Evolutionary conservation across 768 basidiomycete species (phyloP), one percentile per base, ranked within the genome.

Genomic region (Lactifluus hygrophoroides): DNA sequence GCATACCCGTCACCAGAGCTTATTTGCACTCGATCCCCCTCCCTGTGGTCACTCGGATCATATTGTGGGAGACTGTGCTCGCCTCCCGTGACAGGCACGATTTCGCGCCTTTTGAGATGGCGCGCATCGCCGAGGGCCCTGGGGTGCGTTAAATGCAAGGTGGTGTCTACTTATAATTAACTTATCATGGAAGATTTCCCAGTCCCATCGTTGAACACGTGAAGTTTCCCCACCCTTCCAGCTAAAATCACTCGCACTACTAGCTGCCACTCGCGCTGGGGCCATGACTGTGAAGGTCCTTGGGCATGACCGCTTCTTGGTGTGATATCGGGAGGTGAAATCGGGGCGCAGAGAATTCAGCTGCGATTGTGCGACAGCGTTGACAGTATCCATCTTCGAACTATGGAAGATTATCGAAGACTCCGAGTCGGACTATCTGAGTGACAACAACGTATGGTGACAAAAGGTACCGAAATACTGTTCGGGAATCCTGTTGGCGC

Each of bases 11-110:
- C n/a, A n/a, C n/a, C n/a, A n/a, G n/a, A n/a, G n/a, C n/a, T n/a
- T n/a, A n/a, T n/a, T n/a, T n/a, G n/a, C n/a, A n/a, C 46, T 11
- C 54, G 54, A 56, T 56, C 25, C 46, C 27, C 46, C 54, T 27
- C 37, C 54, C 35, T 13, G 44, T 38, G 16, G 14, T 46, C 44
- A 21, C 25, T 21, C 9, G 21, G 19, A n/a, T 48, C 14, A 38
- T 47, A 13, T 45, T 28, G 35, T 9, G 53, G 23, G 10, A 37
- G n/a, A n/a, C 43, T 9, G 3, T 30, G 14, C 11, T 25, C 43
- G 28, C 11, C 28, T n/a, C 16, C n/a, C 19, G 21, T 40, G 51
- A 28, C 38, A 1, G 16, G 17, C 25, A 25, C 10, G 23, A 10
- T 51, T 11, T 28, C 27, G 37, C 8, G 16, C 51, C 13, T 34